phyloP scores from a whole-genome alignment of 805 yeast genomes.

The Sugiyamaella valdiviana region DNA sequence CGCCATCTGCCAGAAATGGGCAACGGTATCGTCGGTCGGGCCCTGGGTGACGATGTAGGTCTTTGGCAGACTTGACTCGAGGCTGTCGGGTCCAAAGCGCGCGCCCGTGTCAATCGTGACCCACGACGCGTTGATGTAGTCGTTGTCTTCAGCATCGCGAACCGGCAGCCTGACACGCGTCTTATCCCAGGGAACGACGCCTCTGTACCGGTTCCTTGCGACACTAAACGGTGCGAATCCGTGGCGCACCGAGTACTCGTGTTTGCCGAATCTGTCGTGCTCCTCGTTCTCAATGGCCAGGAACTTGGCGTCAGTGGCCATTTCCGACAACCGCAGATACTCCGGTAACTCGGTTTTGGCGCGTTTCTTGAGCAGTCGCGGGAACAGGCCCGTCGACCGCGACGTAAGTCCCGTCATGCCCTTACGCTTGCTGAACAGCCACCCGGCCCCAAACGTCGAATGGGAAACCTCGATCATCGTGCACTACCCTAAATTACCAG shows the following conservation, averaged over 20 bases:
- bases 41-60: slow-evolving; percentile 79
- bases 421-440: neutral
- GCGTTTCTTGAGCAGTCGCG: neutral
- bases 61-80: slow-evolving; percentile 19
- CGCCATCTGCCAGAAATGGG: slow-evolving; percentile 81
- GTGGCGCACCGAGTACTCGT: slow-evolving; percentile 22
- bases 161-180: slow-evolving; percentile 45
- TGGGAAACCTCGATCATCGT: neutral
- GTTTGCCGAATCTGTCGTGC: slow-evolving; percentile 23
- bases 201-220: slow-evolving; percentile 50
- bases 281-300: slow-evolving; percentile 26
- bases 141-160: slow-evolving; percentile 29
- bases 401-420: neutral
- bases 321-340: slow-evolving; percentile 6
- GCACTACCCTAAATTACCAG: neutral
- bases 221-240: slow-evolving; percentile 23
- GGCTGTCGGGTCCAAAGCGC: slow-evolving; percentile 27
- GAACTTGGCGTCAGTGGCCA: slow-evolving; percentile 7
- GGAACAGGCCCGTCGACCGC: neutral
- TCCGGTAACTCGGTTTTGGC: slow-evolving; percentile 4
- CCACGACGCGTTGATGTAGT: slow-evolving; percentile 87
- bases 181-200: slow-evolving; percentile 61
- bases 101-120: slow-evolving; percentile 38
- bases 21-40: slow-evolving; percentile 65
- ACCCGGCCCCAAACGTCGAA: neutral